Conservation (phyloP, 495 filamentous ascomycete genomes). For the Pseudevernia furfuracea region DNA sequence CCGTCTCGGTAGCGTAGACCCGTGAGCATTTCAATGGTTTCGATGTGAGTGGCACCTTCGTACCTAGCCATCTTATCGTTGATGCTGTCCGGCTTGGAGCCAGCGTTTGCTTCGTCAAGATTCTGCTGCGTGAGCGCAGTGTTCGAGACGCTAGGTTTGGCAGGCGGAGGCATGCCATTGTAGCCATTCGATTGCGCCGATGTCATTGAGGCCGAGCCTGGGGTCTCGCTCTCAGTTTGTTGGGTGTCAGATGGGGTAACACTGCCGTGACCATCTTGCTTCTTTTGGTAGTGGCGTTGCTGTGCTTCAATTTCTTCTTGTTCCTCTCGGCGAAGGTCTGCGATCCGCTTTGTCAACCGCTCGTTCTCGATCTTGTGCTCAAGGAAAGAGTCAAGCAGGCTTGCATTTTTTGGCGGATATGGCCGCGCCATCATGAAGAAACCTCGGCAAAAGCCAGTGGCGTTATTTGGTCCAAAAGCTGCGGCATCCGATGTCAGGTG, state of each 20-base stretch:
- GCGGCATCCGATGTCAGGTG: constrained; percentile 66
- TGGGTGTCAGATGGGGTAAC: constrained; percentile 45
- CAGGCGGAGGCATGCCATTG: constrained; percentile 59
- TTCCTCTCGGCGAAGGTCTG: constrained; percentile 78
- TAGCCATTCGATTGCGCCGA: constrained; percentile 32
- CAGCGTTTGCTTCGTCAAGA: constrained; percentile 65
- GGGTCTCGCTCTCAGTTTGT: constrained; percentile 29
- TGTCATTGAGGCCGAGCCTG: constrained; percentile 28
- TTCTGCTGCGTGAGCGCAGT: constrained; percentile 66
- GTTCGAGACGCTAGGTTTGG: constrained; percentile 53
- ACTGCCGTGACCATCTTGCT: constrained; percentile 47
- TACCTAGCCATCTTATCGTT: constrained; percentile 68
- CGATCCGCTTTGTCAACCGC: constrained; percentile 72
- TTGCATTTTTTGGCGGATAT: constrained; percentile 80
- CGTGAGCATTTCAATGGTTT: constrained; percentile 90
- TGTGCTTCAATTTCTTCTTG: constrained; percentile 60
- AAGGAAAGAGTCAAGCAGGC: constrained; percentile 82
- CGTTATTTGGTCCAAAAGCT: constrained; percentile 52
- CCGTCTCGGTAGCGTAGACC: constrained; percentile 83
- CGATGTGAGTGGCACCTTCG: constrained; percentile 67
- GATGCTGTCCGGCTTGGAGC: constrained; percentile 62
- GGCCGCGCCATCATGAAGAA: constrained; percentile 92
- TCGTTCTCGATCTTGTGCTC: constrained; percentile 99
- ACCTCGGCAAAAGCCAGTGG: constrained; percentile 67
- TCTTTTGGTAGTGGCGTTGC: constrained; percentile 43